These are phyloP conservation scores for Pseudocercospora cruenta DNA, from an alignment of 2,329 filamentous ascomycete species.

Conservation along the genomic window DNA sequence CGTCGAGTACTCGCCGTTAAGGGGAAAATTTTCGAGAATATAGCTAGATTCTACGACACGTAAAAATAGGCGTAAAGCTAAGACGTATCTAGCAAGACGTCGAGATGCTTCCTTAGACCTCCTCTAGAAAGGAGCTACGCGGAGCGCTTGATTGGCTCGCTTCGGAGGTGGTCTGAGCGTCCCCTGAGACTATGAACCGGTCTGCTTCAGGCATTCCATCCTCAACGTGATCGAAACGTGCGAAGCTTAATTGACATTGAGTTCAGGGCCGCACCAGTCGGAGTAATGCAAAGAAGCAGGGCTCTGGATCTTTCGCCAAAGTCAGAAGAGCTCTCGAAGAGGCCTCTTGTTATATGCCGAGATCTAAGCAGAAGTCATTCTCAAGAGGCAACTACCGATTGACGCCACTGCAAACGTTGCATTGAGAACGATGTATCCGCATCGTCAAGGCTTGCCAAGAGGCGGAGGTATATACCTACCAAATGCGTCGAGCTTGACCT, in stretches of 20 bases:
- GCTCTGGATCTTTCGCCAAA: not conserved
- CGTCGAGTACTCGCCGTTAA: no score
- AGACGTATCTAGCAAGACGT: no score
- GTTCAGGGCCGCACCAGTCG: slow-evolving; percentile 1
- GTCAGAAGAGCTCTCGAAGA: not conserved
- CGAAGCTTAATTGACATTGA: not conserved
- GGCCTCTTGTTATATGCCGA: not conserved
- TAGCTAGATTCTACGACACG: no score
- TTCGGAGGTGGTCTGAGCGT: no score
- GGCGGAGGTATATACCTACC: not conserved
- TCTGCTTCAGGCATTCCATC: not conserved
- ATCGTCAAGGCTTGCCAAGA: not conserved
- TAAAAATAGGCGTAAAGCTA: no score
- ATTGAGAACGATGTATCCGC: not conserved
- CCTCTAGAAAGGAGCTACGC: no score
- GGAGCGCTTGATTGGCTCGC: no score
- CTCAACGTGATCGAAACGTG: not conserved
- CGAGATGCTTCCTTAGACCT: no score
- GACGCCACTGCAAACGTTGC: not conserved
- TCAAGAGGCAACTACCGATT: not conserved
- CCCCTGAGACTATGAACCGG: no score
- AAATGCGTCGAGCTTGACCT: not conserved
- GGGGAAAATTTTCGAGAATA: no score
- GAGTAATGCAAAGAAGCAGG: not conserved
- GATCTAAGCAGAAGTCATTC: not conserved